Conservation (phyloP, 345 rosid species). For the Fremontodendron californicum region DNA sequence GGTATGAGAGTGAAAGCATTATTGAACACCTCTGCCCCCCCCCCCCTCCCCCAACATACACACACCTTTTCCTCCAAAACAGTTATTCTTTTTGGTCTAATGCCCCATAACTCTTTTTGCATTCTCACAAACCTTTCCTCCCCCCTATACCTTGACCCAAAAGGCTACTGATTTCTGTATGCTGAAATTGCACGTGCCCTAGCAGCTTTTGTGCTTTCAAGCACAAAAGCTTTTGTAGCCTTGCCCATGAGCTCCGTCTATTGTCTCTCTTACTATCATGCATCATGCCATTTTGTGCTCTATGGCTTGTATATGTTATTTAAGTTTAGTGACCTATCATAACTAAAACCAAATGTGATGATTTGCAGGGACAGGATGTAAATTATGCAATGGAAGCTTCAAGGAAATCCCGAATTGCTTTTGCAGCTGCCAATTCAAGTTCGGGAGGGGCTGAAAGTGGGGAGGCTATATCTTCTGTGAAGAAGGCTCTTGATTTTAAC, state of each 20-base stretch:
- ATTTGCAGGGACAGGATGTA: conserved; percentile 69
- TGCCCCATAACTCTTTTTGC: neutral
- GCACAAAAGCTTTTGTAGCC: neutral
- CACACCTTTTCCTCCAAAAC: neutral
- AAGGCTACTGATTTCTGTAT: neutral
- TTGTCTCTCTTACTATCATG: neutral
- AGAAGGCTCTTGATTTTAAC: conserved; percentile 84
- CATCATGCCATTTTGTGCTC: neutral
- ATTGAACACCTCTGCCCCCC: neutral
- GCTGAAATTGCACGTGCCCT: neutral
- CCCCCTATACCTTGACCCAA: neutral
- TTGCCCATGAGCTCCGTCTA: neutral
- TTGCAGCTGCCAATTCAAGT: conserved; percentile 50
- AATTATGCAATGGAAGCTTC: conserved; percentile 93
- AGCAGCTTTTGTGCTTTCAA: neutral
- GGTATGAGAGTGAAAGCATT: neutral
- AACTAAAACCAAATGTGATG: conserved; percentile 15
- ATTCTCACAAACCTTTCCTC: neutral
- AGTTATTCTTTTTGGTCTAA: neutral
- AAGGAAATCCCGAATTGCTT: conserved; percentile 65
- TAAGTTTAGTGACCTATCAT: neutral
- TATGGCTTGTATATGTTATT: neutral
- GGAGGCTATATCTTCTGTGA: conserved; percentile 62
- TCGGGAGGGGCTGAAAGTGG: conserved; percentile 45
- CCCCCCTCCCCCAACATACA: neutral